These are phyloP conservation scores for Triangularia verruculosa DNA, from an alignment of 2,329 filamentous ascomycete species.

Conservation along the genomic window DNA sequence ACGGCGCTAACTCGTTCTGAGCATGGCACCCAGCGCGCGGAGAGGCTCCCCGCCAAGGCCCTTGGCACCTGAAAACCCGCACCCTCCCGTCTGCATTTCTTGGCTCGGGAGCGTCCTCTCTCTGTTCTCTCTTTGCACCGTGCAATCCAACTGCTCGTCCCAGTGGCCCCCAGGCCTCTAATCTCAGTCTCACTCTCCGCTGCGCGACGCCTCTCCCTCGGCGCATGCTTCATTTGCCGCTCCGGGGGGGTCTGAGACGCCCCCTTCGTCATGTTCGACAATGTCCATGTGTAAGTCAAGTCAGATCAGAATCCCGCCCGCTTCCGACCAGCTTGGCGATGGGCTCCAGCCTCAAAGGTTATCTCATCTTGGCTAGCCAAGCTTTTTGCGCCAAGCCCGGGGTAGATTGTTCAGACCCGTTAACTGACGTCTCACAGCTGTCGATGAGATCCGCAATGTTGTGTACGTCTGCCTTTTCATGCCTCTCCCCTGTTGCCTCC, in stretches of 20 bases:
- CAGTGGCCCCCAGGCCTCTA: slow-evolving; percentile 10
- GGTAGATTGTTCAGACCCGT: slow-evolving; percentile 19
- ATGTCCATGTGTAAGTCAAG: slow-evolving; percentile 30
- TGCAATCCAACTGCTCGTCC: slow-evolving; percentile 7
- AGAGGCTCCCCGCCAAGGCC: slow-evolving; percentile 15
- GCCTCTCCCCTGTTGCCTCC: background rate
- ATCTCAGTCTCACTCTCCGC: background rate
- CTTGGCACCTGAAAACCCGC: slow-evolving; percentile 28
- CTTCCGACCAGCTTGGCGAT: slow-evolving; percentile 17
- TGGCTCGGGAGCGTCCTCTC: slow-evolving; percentile 8
- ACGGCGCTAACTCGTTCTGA: background rate
- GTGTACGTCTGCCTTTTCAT: slow-evolving; percentile 26
- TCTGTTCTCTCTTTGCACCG: background rate
- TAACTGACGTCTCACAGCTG: slow-evolving; percentile 33
- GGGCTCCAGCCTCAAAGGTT: slow-evolving; percentile 15
- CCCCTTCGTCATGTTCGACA: slow-evolving; percentile 25
- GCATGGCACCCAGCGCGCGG: slow-evolving; percentile 7
- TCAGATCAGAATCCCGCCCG: background rate
- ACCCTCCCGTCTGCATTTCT: slow-evolving; percentile 14
- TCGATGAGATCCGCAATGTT: slow-evolving; percentile 36
- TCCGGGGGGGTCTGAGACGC: slow-evolving; percentile 10
- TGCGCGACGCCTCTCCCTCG: background rate
- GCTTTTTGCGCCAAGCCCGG: slow-evolving; percentile 28
- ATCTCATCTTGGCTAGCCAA: slow-evolving; percentile 29
- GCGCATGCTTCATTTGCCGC: slow-evolving; percentile 18